Evolutionary conservation across 108 stramenopile species (phyloP).

Genomic region (Asterionellopsis glacialis): DNA sequence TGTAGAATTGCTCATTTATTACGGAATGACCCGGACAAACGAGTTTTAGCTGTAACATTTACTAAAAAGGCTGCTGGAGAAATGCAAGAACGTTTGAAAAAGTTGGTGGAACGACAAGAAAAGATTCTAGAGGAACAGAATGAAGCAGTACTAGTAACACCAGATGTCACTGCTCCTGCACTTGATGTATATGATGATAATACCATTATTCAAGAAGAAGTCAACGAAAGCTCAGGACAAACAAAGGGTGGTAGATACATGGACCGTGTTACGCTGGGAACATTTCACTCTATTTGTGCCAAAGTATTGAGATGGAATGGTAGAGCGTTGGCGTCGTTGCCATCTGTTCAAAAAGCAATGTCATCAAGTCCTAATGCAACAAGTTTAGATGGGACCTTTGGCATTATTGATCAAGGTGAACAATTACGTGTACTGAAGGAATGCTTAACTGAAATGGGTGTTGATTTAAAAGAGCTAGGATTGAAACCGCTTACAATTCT

Average conservation of each 20-base stretch:
- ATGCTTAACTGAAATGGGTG: slow-evolving; percentile 31
- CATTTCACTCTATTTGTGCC: slow-evolving; percentile 85
- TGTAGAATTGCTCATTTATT: slow-evolving; percentile 79
- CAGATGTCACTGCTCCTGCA: slow-evolving; percentile 2
- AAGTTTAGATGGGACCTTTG: slow-evolving; percentile 57
- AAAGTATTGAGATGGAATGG: slow-evolving; percentile 77
- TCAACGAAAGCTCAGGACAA: slow-evolving; percentile 7
- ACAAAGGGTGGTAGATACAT: slow-evolving; percentile 18
- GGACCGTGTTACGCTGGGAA: slow-evolving; percentile 64
- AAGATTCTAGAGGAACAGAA: neutral
- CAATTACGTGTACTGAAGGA: slow-evolving; percentile 68
- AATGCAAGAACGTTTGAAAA: slow-evolving; percentile 71
- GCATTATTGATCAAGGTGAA: slow-evolving; percentile 64
- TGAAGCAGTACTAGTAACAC: neutral
- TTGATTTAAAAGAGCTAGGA: slow-evolving; percentile 10
- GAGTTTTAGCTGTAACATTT: slow-evolving; percentile 89
- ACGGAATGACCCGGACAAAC: slow-evolving; percentile 14
- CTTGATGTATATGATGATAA: slow-evolving; percentile 22
- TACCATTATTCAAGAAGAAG: slow-evolving; percentile 14
- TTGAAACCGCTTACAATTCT: slow-evolving; percentile 52
- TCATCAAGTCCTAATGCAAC: slow-evolving; percentile 8
- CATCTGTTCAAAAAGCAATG: slow-evolving; percentile 40
- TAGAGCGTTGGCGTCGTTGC: slow-evolving; percentile 33
- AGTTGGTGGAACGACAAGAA: slow-evolving; percentile 24
- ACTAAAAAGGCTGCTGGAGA: slow-evolving; percentile 89